These are phyloP conservation scores for Cucurbita pepo DNA, from an alignment of 306 rosid genomes.

Conservation along the genomic window DNA sequence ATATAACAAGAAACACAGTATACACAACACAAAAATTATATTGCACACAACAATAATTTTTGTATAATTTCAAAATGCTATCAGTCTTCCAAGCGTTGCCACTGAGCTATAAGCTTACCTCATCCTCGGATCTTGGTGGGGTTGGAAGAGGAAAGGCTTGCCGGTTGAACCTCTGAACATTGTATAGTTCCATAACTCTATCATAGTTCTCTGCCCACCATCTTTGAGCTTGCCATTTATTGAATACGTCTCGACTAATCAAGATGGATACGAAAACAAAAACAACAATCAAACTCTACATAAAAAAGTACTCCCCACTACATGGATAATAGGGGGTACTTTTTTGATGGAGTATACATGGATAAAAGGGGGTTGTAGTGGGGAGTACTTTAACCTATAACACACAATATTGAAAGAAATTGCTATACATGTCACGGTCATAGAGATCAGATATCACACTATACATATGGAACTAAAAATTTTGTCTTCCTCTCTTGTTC, in stretches of 20 bases:
- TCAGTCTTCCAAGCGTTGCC: not conserved
- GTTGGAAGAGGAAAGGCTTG: conserved; percentile 84
- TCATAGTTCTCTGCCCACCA: conserved; percentile 96
- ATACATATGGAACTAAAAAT: not conserved
- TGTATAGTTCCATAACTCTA: conserved; percentile 85
- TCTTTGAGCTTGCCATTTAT: conserved; percentile 94
- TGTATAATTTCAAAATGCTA: not conserved
- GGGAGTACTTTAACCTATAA: not conserved
- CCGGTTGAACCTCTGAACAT: conserved; percentile 84
- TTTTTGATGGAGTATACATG: too few species aligned
- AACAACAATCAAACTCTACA: not conserved
- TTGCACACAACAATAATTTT: not conserved
- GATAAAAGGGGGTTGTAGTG: too few species aligned
- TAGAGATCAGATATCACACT: not conserved
- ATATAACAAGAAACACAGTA: not conserved
- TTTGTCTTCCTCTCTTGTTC: not conserved
- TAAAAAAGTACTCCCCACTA: too few species aligned
- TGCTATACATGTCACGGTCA: not conserved
- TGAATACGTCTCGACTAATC: conserved; percentile 70
- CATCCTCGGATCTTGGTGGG: conserved; percentile 86
- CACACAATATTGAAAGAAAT: not conserved
- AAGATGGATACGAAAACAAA: not conserved
- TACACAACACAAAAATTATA: not conserved
- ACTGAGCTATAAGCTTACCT: conserved; percentile 31
- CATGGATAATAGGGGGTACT: too few species aligned